A percentile compares a stretch with the other conserved stretches of the same genome.
phyloP scores from a whole-genome alignment of 2,329 filamentous ascomycete species.

The Juglanconis juglandina region DNA sequence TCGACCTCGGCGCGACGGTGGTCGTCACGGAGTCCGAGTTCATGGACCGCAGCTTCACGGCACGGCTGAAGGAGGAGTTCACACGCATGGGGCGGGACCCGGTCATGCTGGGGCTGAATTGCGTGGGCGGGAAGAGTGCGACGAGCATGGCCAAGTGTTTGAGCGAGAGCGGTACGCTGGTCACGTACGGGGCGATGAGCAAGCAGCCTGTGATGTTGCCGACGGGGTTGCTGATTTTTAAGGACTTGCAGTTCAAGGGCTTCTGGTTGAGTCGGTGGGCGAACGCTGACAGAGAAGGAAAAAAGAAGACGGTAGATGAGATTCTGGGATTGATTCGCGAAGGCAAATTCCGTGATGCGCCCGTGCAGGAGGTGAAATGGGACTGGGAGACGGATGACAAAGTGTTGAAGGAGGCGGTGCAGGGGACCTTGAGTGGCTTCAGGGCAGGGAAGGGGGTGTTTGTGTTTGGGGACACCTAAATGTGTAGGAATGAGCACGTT shows the following conservation, averaged over 20 bases:
- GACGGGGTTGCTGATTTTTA: conserved; percentile 86
- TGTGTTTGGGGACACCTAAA: conserved; percentile 63
- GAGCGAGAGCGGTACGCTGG: conserved; percentile 65
- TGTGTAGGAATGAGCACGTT: conserved; percentile 9
- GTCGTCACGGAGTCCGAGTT: conserved; percentile 57
- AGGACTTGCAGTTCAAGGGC: conserved; percentile 80
- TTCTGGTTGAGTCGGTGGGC: conserved; percentile 96
- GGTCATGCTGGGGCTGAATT: conserved; percentile 81
- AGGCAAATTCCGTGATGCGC: conserved; percentile 78
- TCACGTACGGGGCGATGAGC: conserved; percentile 95
- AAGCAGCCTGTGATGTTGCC: conserved; percentile 80
- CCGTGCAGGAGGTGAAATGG: conserved; percentile 81
- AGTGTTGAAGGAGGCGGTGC: conserved; percentile 68
- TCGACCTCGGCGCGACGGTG: conserved; percentile 52
- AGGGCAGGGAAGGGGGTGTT: conserved; percentile 87
- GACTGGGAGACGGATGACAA: conserved; percentile 72
- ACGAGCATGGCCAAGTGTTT: conserved; percentile 74
- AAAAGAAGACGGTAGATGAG: conserved; percentile 78
- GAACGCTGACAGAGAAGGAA: conserved; percentile 67
- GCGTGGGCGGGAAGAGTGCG: conserved; percentile 85
- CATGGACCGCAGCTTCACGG: conserved; percentile 56
- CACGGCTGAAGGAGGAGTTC: conserved; percentile 54
- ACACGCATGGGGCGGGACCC: conserved; percentile 69
- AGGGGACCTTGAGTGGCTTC: conserved; percentile 80
- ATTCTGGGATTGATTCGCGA: conserved; percentile 71